phyloP scores from a whole-genome alignment of 139 green algal species.

The Picochlorum costavermella region DNA sequence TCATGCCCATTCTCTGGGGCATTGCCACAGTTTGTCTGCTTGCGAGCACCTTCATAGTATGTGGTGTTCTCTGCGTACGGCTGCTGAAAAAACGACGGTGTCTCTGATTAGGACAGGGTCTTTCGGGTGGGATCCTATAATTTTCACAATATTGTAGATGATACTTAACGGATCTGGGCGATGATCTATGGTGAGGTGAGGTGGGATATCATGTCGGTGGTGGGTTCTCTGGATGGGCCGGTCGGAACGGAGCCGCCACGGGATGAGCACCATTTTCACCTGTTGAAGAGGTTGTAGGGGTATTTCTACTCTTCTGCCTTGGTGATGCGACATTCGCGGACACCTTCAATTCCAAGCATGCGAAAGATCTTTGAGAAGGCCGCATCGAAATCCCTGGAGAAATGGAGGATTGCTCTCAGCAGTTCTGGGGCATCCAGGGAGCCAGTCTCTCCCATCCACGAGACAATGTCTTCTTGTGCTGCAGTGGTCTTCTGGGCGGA shows the following conservation, averaged over 20 bases:
- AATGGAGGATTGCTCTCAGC: slow-evolving; percentile 18
- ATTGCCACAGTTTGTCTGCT: neutral
- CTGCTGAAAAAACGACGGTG: slow-evolving; percentile 1
- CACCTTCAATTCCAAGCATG: neutral
- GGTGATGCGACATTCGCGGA: neutral
- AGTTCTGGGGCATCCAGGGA: slow-evolving; percentile 6
- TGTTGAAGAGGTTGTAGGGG: too few relatives aligned
- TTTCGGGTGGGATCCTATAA: too few relatives aligned
- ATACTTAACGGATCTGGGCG: too few relatives aligned
- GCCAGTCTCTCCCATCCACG: slow-evolving; percentile 21
- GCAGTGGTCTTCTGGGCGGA: neutral
- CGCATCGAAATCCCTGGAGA: slow-evolving; percentile 19
- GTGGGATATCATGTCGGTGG: too few relatives aligned
- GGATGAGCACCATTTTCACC: too few relatives aligned
- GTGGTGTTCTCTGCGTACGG: neutral
- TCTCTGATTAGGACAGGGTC: too few relatives aligned
- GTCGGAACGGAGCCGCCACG: too few relatives aligned
- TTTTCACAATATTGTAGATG: too few relatives aligned
- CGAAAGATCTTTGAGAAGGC: slow-evolving; percentile 8
- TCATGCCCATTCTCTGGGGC: neutral
- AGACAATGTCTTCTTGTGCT: neutral
- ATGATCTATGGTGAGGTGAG: too few relatives aligned
- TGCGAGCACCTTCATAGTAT: neutral
- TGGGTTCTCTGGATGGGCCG: too few relatives aligned
- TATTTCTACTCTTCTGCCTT: too few relatives aligned